Conservation (phyloP, 768 basidiomycete species). For the Lactarius quietus region DNA sequence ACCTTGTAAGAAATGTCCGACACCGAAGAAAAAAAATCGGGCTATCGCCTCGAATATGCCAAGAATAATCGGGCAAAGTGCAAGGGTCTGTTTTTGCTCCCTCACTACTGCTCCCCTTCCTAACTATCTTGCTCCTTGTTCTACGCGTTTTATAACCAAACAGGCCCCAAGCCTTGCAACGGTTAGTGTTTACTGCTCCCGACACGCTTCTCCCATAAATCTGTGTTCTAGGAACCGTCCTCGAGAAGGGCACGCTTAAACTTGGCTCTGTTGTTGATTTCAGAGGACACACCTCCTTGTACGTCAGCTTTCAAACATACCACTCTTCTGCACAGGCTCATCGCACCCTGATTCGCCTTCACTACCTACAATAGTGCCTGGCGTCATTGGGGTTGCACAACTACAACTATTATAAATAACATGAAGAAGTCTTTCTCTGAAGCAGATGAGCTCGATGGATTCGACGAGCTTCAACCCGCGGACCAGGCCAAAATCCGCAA, state of each 20-base stretch:
- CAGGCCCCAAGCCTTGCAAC: constrained; percentile 74
- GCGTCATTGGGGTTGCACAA: constrained; percentile 92
- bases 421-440: constrained; percentile 58
- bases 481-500: constrained; percentile 68
- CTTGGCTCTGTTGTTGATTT: constrained; percentile 75
- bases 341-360: background rate
- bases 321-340: background rate
- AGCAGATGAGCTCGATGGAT: constrained; percentile 79
- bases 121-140: constrained; percentile 29
- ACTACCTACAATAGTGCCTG: constrained; percentile 49
- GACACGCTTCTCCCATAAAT: constrained; percentile 26
- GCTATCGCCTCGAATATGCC: constrained; percentile 81
- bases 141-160: constrained; percentile 25
- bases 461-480: constrained; percentile 61
- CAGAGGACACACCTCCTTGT: constrained; percentile 67
- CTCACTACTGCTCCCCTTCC: constrained; percentile 28
- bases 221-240: constrained; percentile 52
- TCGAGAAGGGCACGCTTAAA: constrained; percentile 70
- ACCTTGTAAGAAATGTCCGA: constrained; percentile 36
- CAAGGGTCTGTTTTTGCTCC: constrained; percentile 53
- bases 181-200: constrained; percentile 41
- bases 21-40: constrained; percentile 45
- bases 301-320: constrained; percentile 24
- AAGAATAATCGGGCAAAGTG: constrained; percentile 65
- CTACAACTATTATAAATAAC: constrained; percentile 63